These are phyloP conservation scores for Pythium sp. DNA, from an alignment of 352 stramenopile genomes.

Conservation along the genomic window DNA sequence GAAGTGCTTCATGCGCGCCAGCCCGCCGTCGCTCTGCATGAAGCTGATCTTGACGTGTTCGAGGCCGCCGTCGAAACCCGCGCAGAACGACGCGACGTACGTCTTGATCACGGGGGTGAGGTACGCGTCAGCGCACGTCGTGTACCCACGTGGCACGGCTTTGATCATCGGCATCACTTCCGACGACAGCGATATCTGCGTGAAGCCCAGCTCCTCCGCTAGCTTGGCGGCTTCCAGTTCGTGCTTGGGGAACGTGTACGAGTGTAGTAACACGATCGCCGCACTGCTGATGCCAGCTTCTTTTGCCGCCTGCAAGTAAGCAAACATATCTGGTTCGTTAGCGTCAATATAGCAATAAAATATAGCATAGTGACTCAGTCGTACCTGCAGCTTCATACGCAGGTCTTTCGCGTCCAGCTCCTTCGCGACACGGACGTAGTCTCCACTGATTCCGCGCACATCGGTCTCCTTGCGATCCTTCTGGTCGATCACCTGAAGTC, in stretches of 20 bases:
- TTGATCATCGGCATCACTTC: slow-evolving; percentile 99
- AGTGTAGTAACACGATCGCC: slow-evolving; percentile 95
- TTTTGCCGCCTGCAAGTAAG: slow-evolving; percentile 34
- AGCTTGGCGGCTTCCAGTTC: slow-evolving; percentile 90
- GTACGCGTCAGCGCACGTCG: slow-evolving; percentile 97
- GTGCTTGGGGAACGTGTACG: slow-evolving; percentile 95
- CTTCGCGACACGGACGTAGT: slow-evolving; percentile 86
- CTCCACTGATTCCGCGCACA: slow-evolving; percentile 83
- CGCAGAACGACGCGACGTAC: slow-evolving; percentile 96
- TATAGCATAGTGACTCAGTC: no score
- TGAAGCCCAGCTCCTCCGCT: slow-evolving; percentile 92
- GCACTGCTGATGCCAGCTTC: slow-evolving; percentile 91
- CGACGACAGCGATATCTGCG: slow-evolving; percentile 88
- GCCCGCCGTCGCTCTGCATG: slow-evolving; percentile 98
- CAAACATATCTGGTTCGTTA: not conserved
- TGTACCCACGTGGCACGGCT: slow-evolving; percentile 95
- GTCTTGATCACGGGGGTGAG: slow-evolving; percentile 97
- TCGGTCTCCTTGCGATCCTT: slow-evolving; percentile 51
- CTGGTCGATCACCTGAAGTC: slow-evolving; percentile 90
- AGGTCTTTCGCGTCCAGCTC: slow-evolving; percentile 79
- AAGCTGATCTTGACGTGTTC: slow-evolving; percentile 93
- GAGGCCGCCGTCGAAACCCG: slow-evolving; percentile 93
- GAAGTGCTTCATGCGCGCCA: slow-evolving; percentile 95
- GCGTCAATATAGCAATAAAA: not conserved
- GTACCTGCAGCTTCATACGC: slow-evolving; percentile 76